Conservation (phyloP, 1,284 basidiomycete genomes). For the Peniophora sp. region DNA sequence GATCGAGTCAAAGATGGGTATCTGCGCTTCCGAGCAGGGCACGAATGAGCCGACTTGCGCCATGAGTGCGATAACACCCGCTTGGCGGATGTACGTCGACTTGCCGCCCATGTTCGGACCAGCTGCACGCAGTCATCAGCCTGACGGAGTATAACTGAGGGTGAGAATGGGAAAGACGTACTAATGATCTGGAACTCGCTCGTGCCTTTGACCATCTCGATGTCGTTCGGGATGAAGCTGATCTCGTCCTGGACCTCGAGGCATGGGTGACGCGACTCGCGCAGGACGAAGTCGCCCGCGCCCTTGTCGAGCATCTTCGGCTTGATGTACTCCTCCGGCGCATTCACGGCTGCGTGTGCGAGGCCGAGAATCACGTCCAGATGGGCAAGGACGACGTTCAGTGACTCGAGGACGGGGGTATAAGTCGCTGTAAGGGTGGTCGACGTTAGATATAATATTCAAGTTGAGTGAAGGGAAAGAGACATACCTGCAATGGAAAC, state of each 20-base stretch:
- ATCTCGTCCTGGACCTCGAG: conserved; percentile 96
- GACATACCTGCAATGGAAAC: conserved; percentile 83
- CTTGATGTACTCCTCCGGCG: conserved; percentile 84
- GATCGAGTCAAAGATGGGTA: conserved; percentile 96
- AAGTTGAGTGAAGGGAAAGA: not conserved
- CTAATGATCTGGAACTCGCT: conserved; percentile 89
- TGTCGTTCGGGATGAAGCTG: conserved; percentile 92
- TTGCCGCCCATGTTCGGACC: conserved; percentile 98
- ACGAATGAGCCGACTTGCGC: conserved; percentile 95
- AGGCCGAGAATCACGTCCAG: conserved; percentile 91
- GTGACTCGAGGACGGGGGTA: conserved; percentile 81
- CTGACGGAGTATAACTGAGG: conserved; percentile 5
- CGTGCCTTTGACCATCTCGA: conserved; percentile 81
- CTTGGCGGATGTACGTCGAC: conserved; percentile 86
- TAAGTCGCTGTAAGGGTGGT: conserved; percentile 72
- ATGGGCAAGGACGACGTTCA: conserved; percentile 85
- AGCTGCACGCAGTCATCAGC: conserved; percentile 43
- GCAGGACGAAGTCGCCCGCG: conserved; percentile 70
- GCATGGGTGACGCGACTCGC: conserved; percentile 90
- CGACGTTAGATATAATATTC: not conserved
- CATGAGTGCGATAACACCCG: conserved; percentile 91
- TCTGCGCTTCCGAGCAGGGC: conserved; percentile 76
- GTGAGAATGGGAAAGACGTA: conserved; percentile 20
- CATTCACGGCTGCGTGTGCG: conserved; percentile 84
- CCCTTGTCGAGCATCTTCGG: conserved; percentile 72